phyloP scores from a whole-genome alignment of 2,329 filamentous ascomycete genomes.

The Atkinsonella hypoxylon region DNA sequence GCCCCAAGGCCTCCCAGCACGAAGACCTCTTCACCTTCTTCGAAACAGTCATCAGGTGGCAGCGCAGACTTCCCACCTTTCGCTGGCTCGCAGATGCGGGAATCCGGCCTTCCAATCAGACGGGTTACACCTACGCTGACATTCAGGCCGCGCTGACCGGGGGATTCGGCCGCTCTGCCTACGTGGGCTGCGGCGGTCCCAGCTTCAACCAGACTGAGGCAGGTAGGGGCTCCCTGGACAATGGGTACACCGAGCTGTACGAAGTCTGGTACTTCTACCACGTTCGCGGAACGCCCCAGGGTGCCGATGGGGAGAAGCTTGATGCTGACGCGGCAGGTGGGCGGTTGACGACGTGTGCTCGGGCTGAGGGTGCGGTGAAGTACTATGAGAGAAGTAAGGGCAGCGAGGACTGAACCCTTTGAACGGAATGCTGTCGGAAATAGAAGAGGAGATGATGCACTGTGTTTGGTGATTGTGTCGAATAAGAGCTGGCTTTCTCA shows the following conservation, averaged over 20 bases:
- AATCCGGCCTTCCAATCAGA: slow-evolving; percentile 47
- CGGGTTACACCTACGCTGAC: slow-evolving; percentile 39
- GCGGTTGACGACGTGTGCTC: slow-evolving; percentile 42
- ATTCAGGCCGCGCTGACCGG: slow-evolving; percentile 38
- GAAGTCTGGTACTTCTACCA: slow-evolving; percentile 60
- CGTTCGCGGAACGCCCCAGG: slow-evolving; percentile 44
- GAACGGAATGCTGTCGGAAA: background rate
- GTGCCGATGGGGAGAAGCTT: slow-evolving; percentile 31
- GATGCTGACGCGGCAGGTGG: slow-evolving; percentile 34
- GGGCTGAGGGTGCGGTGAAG: slow-evolving; percentile 35
- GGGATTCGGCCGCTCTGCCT: slow-evolving; percentile 42
- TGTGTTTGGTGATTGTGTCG: too few relatives aligned
- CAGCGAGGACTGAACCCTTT: slow-evolving; percentile 11
- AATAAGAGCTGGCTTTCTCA: background rate
- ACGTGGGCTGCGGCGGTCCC: slow-evolving; percentile 49
- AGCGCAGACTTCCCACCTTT: slow-evolving; percentile 46
- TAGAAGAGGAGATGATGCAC: background rate
- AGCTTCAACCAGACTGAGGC: slow-evolving; percentile 47
- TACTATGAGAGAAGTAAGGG: slow-evolving; percentile 38
- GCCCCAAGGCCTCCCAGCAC: slow-evolving; percentile 41
- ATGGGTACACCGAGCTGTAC: slow-evolving; percentile 41
- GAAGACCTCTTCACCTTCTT: slow-evolving; percentile 53
- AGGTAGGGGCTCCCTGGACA: slow-evolving; percentile 41
- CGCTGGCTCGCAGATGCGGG: slow-evolving; percentile 41
- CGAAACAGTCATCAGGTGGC: slow-evolving; percentile 46